Percentiles rank a stretch among this genome's conserved stretches.
Evolutionary conservation across 169 alveolate species (phyloP).

Genomic region (Eimeria tenella): DNA sequence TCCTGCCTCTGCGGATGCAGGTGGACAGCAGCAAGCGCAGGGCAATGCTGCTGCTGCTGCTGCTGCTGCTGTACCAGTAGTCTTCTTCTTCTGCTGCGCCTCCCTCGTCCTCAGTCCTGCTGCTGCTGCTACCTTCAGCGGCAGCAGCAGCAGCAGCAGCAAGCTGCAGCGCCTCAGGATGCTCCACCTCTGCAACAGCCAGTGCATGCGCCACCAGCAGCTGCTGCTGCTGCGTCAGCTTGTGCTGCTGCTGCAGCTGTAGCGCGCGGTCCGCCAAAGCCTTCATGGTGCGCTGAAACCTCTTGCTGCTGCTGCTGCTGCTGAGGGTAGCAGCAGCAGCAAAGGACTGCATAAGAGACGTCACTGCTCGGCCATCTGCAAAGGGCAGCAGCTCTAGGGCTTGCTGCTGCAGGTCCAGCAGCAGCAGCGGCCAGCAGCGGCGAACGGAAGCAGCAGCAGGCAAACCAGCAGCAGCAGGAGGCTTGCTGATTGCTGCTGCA

Average conservation of each 20-base stretch:
- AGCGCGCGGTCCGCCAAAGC: conserved; percentile 42
- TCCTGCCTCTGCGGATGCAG: conserved; percentile 10
- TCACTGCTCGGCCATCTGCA: conserved; percentile 1
- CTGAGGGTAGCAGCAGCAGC: conserved; percentile 40
- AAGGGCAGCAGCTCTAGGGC: conserved; percentile 33
- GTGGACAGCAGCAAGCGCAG: conserved; percentile 41
- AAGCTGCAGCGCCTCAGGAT: conserved; percentile 20
- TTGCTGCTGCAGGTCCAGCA: conserved; percentile 44
- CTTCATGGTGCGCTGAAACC: not conserved
- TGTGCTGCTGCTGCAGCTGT: conserved; percentile 5
- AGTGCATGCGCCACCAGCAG: conserved; percentile 32
- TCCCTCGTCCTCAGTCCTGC: not conserved
- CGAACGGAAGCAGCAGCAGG: conserved; percentile 47
- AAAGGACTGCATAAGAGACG: conserved; percentile 34
- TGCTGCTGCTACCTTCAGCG: not conserved
- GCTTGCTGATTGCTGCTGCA: conserved; percentile 6
- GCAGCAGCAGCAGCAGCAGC: conserved; percentile 67
- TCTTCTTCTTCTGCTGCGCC: not conserved
- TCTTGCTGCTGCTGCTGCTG: conserved; percentile 9
- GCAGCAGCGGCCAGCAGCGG: conserved; percentile 59
- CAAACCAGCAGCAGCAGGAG: conserved; percentile 11
- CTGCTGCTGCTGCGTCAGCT: conserved; percentile 51
- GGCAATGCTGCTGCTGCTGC: conserved; percentile 47
- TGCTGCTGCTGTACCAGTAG: not conserved
- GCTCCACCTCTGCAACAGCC: not conserved